Conservation (phyloP, 352 stramenopile species). For the Blastocystis sp. region DNA sequence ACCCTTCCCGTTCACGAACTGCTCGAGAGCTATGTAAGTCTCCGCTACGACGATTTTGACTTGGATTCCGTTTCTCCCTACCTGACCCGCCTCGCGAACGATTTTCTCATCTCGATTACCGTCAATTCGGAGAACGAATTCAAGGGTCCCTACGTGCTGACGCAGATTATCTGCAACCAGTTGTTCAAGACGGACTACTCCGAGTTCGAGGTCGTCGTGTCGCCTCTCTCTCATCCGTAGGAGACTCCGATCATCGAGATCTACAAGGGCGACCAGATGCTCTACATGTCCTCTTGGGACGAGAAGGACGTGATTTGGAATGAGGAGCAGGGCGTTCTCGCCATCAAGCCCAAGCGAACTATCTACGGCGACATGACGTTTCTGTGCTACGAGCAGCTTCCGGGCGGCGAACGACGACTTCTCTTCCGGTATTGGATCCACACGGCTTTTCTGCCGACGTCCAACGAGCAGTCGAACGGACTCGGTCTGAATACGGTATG, state of each 20-base stretch:
- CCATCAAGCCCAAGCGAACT: not conserved
- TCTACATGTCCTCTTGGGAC: slow-evolving; percentile 1
- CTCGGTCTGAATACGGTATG: not conserved
- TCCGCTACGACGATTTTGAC: slow-evolving; percentile 9
- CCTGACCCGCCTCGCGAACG: slow-evolving; percentile 13
- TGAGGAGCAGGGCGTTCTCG: slow-evolving; percentile 1
- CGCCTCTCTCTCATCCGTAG: not conserved
- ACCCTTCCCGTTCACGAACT: not conserved
- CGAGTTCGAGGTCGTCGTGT: not conserved
- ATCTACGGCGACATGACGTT: slow-evolving; percentile 49
- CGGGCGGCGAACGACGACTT: not conserved
- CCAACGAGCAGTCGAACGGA: not conserved
- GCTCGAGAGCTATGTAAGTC: slow-evolving; percentile 7
- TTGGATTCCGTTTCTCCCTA: slow-evolving; percentile 12
- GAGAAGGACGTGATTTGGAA: slow-evolving; percentile 13
- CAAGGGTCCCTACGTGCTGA: slow-evolving; percentile 37
- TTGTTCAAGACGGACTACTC: slow-evolving; percentile 8
- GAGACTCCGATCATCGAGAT: slow-evolving; percentile 5
- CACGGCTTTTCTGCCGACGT: slow-evolving; percentile 30
- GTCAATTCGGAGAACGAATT: not conserved
- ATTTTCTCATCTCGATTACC: slow-evolving; percentile 21
- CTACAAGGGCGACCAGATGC: slow-evolving; percentile 11
- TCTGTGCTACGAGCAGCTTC: slow-evolving; percentile 32
- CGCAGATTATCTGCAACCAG: slow-evolving; percentile 37
- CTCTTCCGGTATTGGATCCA: slow-evolving; percentile 42